Conservation (phyloP, 2,329 filamentous ascomycete species). For the Leptographium flavum region DNA sequence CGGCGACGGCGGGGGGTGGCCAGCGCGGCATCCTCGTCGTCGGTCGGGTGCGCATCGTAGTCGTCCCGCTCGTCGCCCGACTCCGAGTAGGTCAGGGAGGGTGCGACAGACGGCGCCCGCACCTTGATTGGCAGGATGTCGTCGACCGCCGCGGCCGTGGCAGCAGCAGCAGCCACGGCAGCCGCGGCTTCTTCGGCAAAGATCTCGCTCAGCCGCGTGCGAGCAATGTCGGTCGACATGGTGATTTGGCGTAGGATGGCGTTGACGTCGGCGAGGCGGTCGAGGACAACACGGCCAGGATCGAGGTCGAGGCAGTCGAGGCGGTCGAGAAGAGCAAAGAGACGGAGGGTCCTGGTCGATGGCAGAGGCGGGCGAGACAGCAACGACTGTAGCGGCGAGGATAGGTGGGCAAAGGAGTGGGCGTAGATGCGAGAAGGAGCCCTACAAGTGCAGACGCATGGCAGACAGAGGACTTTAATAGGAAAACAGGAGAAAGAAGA, state of each 20-base stretch:
- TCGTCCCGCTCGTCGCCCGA: slow-evolving; percentile 40
- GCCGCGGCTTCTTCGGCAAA: slow-evolving; percentile 11
- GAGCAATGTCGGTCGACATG: slow-evolving; percentile 8
- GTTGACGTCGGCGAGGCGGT: not conserved
- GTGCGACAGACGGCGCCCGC: slow-evolving; percentile 34
- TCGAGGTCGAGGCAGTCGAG: not conserved
- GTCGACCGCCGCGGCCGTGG: slow-evolving; percentile 21
- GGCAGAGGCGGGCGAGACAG: not conserved
- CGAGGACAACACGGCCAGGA: not conserved
- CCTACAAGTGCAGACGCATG: not conserved
- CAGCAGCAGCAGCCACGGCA: slow-evolving; percentile 7
- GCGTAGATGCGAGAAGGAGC: not conserved
- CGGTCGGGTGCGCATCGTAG: slow-evolving; percentile 30
- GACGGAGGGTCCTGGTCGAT: not conserved
- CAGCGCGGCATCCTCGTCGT: slow-evolving; percentile 9
- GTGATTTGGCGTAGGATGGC: not conserved
- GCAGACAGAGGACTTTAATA: not conserved
- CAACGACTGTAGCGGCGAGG: not conserved
- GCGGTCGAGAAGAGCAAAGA: not conserved
- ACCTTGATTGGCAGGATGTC: slow-evolving; percentile 31
- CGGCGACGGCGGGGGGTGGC: slow-evolving; percentile 34
- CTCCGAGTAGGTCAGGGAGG: slow-evolving; percentile 49
- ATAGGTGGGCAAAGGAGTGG: not conserved
- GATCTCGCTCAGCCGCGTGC: slow-evolving; percentile 9
- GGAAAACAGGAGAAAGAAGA: not conserved